Conservation (phyloP, 306 rosid genomes). For the Arachis stenosperma region DNA sequence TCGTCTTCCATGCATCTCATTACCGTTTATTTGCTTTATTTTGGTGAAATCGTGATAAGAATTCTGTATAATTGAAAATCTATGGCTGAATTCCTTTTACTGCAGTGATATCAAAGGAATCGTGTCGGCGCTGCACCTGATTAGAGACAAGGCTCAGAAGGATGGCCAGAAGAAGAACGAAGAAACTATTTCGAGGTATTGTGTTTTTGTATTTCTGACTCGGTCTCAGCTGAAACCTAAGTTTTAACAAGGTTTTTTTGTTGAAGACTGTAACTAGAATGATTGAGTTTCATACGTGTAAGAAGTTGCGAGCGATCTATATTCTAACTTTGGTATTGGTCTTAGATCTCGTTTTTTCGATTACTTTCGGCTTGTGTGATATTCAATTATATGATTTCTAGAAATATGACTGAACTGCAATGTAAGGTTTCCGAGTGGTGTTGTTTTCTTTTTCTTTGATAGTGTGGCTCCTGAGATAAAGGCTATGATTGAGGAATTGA, state of each 20-base stretch:
- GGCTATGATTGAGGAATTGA: conserved; percentile 68
- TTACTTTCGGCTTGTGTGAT: neutral
- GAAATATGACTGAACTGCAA: neutral
- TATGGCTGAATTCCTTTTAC: conserved; percentile 2
- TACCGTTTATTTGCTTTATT: neutral
- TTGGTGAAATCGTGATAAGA: conserved; percentile 18
- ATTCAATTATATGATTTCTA: neutral
- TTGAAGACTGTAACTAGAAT: conserved; percentile 12
- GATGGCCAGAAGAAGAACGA: conserved; percentile 96
- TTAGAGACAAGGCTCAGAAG: conserved; percentile 80
- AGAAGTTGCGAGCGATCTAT: conserved; percentile 4
- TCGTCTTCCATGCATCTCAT: conserved; percentile 24
- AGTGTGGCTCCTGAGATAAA: conserved; percentile 86
- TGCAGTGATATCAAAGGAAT: conserved; percentile 85
- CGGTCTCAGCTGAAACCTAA: conserved; percentile 21
- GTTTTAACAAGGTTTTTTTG: neutral
- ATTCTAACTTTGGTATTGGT: conserved; percentile 18
- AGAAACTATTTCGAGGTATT: conserved; percentile 86
- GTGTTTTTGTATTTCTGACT: conserved; percentile 15
- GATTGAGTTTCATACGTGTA: conserved; percentile 5
- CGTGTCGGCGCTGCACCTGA: conserved; percentile 79
- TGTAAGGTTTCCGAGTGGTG: conserved; percentile 5
- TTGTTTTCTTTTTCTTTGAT: conserved; percentile 41
- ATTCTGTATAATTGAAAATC: conserved; percentile 5
- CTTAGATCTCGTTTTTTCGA: conserved; percentile 7